These are phyloP conservation scores for Camellia granthamiana DNA, from an alignment of 148 eudicot species.

Conservation along the genomic window DNA sequence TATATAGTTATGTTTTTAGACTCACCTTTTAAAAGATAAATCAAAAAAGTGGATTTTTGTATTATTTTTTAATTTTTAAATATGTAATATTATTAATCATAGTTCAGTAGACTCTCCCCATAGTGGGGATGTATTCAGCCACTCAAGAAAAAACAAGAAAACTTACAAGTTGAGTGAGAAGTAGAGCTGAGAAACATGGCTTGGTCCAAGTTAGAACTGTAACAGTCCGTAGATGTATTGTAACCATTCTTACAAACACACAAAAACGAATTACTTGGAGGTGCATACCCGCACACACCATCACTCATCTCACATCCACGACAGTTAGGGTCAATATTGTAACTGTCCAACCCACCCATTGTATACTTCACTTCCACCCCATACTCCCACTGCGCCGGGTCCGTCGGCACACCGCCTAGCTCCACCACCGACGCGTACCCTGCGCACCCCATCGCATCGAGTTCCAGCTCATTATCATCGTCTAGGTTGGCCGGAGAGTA, in stretches of 20 bases:
- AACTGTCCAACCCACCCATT: constrained; percentile 16
- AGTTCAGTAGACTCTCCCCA: too few relatives aligned
- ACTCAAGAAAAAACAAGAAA: background rate
- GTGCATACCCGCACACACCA: constrained; percentile 24
- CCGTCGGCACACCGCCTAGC: constrained; percentile 17
- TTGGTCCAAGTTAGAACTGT: background rate
- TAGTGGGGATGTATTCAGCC: too few relatives aligned
- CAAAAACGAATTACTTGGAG: constrained; percentile 19
- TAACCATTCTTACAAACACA: constrained; percentile 20
- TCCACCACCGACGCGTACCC: constrained; percentile 17
- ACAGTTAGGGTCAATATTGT: constrained; percentile 17
- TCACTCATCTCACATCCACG: constrained; percentile 14
- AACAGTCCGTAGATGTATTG: constrained; percentile 20
- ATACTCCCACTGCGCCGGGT: constrained; percentile 18
- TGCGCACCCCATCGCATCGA: constrained; percentile 3
- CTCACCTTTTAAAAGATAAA: too few relatives aligned
- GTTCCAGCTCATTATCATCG: constrained; percentile 9
- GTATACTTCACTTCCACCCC: constrained; percentile 26
- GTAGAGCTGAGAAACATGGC: background rate
- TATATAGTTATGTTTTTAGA: too few relatives aligned
- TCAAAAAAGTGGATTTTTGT: too few relatives aligned
- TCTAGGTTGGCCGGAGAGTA: constrained; percentile 25
- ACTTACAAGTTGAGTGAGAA: background rate
- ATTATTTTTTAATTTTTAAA: too few relatives aligned
- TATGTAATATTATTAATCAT: too few relatives aligned